Evolutionary conservation across 1,284 basidiomycete species (phyloP), one percentile per base, ranked within the genome.

Genomic region (Rhodofomes roseus): DNA sequence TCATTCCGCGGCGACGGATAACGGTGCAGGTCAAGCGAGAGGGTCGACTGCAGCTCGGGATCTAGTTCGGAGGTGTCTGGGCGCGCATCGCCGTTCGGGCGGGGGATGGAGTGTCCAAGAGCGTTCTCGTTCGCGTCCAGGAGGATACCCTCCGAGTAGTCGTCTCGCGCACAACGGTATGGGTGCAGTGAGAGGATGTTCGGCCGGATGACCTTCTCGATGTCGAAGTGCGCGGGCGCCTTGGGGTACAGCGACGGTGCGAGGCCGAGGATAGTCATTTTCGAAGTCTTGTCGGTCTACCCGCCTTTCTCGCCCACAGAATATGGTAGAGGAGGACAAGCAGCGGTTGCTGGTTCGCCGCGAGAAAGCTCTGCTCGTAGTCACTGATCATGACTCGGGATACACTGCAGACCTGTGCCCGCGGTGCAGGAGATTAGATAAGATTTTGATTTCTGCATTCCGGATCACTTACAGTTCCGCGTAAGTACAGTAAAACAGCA

Each of bases 61-160:
- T 74, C 68, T 50, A 75, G 62, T 37, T 68, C 65, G 40, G 70
- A 58, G 23, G 5, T 39, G 23, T 66, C 79, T 51, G 14, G 40
- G 43, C 1, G 60, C 25, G 11, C 57, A 54, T 27, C 56, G n/a
- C 55, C 44, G 8, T 73, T 62, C 16, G 65, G 55, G 12, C 65
- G 54, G 25, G 83, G 78, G n/a, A 98, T 86, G 1, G 92, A 89
- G 70, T 94, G 92, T 0, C 96, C 96, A 48, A 96, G 81, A 0
- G 95, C 85, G 72, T 99, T 98, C 79, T 99, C 96, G 75, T 98
- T 99, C 34, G 97, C 97, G 69, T 99, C 97, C 36, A 99, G 85
- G n/a, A 99, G 85, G 66, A 98, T 90, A 27, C 96, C 96, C 1
- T 85, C 80, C 52, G 90, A 87, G 77, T 98, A 99, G 78, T 99